Conservation (phyloP, 2,329 filamentous ascomycete species). For the Fusarium sp. region DNA sequence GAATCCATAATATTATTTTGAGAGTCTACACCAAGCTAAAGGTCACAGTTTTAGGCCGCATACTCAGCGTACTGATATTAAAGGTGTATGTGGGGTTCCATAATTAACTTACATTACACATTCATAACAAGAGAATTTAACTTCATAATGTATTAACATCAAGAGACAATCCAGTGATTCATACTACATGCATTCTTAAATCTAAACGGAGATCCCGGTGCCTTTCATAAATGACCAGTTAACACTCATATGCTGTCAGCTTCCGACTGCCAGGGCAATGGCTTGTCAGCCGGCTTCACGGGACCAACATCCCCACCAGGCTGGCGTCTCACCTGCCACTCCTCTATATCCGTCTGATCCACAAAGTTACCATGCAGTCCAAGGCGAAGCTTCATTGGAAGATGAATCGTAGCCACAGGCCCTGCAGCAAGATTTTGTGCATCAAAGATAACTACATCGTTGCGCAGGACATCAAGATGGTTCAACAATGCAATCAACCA, state of each 20-base stretch:
- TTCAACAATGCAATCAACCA: slow-evolving; percentile 12
- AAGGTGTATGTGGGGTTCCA: neutral
- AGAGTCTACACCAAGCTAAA: accelerated
- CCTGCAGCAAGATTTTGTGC: neutral
- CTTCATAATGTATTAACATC: accelerated
- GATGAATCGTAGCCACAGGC: neutral
- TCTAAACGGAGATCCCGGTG: accelerated
- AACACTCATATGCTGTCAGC: neutral
- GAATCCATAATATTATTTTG: accelerated
- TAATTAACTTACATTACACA: neutral
- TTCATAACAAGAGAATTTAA: neutral
- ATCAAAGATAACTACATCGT: slow-evolving; percentile 12
- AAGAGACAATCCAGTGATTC: neutral
- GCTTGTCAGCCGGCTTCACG: neutral
- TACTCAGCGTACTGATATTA: neutral
- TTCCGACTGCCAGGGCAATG: neutral
- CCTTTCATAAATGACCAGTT: neutral
- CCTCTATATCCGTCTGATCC: slow-evolving; percentile 10
- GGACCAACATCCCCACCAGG: neutral
- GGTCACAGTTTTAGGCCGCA: accelerated
- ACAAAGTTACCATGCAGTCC: slow-evolving; percentile 26
- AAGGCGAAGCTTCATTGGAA: slow-evolving; percentile 2
- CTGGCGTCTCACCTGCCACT: neutral
- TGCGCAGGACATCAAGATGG: slow-evolving; percentile 10
- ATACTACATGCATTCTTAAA: accelerated